Conservation (phyloP, 1,284 basidiomycete genomes). For the Rhodotorula sp. region DNA sequence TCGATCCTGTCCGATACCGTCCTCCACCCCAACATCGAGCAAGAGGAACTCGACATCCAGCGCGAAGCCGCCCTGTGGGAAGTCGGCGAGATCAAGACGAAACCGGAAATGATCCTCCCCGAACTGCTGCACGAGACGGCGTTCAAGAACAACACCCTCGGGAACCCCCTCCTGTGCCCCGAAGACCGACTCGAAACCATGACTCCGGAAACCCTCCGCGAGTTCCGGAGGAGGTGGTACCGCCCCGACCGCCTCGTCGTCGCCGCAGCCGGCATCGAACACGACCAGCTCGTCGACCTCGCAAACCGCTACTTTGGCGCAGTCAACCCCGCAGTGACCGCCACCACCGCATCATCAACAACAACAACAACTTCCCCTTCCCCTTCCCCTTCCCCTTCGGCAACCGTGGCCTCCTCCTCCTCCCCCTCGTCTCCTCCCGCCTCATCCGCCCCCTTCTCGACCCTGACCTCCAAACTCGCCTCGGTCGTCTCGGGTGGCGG, state of each 20-base stretch:
- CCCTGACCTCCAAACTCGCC: constrained; percentile 60
- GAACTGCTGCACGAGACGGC: constrained; percentile 86
- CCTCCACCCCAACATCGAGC: constrained; percentile 70
- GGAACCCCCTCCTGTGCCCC: constrained; percentile 85
- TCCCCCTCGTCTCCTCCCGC: constrained; percentile 45
- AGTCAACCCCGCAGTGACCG: constrained; percentile 58
- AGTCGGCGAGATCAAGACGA: constrained; percentile 78
- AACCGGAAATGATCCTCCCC: constrained; percentile 94
- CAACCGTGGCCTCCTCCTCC: background rate
- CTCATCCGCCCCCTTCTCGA: constrained; percentile 1
- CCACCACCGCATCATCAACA: constrained; percentile 28
- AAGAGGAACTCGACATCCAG: constrained; percentile 79
- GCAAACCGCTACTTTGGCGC: constrained; percentile 79
- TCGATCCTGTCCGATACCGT: constrained; percentile 90
- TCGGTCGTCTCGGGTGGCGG: constrained; percentile 55
- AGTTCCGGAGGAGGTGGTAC: constrained; percentile 80
- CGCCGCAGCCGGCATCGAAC: constrained; percentile 87
- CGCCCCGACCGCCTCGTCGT: constrained; percentile 89
- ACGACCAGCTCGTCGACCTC: constrained; percentile 81
- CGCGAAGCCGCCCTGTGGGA: constrained; percentile 90
- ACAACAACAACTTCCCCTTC: background rate
- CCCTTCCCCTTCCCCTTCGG: no score
- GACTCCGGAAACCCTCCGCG: constrained; percentile 63
- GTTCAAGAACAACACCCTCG: constrained; percentile 73
- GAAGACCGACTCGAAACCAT: constrained; percentile 75